These are phyloP conservation scores for Mycena leptocephala DNA, from an alignment of 768 basidiomycete species.

Conservation along the genomic window DNA sequence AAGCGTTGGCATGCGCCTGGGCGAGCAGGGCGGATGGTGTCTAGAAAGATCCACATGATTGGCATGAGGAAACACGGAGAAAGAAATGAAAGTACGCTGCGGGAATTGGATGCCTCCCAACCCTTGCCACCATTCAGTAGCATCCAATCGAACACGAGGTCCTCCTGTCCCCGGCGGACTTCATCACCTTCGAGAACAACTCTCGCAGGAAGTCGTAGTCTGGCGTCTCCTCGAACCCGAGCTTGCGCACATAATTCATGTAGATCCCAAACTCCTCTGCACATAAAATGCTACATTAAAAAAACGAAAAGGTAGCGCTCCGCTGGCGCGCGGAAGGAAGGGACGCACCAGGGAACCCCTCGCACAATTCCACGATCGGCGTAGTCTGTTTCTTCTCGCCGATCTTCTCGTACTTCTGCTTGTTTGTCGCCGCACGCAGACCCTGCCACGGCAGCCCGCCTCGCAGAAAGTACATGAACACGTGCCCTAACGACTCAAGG, in stretches of 20 bases:
- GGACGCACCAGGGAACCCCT: slow-evolving; percentile 93
- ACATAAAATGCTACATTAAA: slow-evolving; percentile 16
- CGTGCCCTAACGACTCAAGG: slow-evolving; percentile 96
- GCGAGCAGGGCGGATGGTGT: slow-evolving; percentile 61
- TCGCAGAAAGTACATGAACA: slow-evolving; percentile 99
- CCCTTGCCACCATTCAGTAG: slow-evolving; percentile 94
- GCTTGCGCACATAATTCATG: slow-evolving; percentile 99
- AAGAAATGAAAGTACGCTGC: slow-evolving; percentile 56
- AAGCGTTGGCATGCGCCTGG: slow-evolving; percentile 71
- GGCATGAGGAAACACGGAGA: background rate
- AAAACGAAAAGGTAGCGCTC: slow-evolving; percentile 10
- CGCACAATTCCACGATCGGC: slow-evolving; percentile 92
- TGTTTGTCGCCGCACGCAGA: slow-evolving; percentile 97
- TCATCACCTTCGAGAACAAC: slow-evolving; percentile 92
- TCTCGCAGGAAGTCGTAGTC: slow-evolving; percentile 99
- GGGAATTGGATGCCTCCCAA: slow-evolving; percentile 86
- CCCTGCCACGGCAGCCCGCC: slow-evolving; percentile 99
- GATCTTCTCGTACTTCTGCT: slow-evolving; percentile 99
- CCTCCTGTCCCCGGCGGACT: slow-evolving; percentile 91
- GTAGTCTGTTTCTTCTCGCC: slow-evolving; percentile 99
- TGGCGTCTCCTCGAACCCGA: slow-evolving; percentile 97
- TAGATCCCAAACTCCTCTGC: slow-evolving; percentile 98
- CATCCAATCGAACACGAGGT: slow-evolving; percentile 98
- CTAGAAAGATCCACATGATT: slow-evolving; percentile 42
- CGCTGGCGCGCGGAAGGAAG: slow-evolving; percentile 12